Percentiles rank a stretch among this genome's conserved stretches.
Evolutionary conservation across 768 basidiomycete species (phyloP).

Genomic region (Candolleomyces eurysporus): DNA sequence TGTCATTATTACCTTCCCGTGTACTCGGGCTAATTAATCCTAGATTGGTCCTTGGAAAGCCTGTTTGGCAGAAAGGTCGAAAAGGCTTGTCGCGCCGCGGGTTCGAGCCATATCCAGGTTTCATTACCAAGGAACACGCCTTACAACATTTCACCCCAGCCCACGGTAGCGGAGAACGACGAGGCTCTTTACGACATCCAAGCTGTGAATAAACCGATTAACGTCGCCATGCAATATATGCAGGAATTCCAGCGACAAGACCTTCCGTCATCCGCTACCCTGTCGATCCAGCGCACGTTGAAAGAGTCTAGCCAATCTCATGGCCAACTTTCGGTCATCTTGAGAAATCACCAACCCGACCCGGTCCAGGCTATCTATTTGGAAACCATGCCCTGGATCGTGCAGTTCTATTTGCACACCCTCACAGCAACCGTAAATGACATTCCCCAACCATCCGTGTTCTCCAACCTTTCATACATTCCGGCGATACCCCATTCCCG

Average conservation of each 20-base stretch:
- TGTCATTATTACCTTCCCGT: neutral
- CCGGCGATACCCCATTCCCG: conserved; percentile 66
- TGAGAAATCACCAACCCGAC: conserved; percentile 57
- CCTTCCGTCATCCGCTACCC: conserved; percentile 33
- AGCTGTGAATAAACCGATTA: conserved; percentile 31
- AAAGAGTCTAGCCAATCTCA: conserved; percentile 73
- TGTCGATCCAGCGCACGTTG: conserved; percentile 69
- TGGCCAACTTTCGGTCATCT: conserved; percentile 65
- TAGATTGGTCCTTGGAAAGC: conserved; percentile 74
- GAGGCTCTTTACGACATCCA: conserved; percentile 48
- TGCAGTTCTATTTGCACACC: conserved; percentile 87
- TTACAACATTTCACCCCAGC: conserved; percentile 54
- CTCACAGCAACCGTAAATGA: conserved; percentile 52
- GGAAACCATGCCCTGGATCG: conserved; percentile 92
- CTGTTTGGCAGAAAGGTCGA: conserved; percentile 68
- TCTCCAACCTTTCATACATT: conserved; percentile 65
- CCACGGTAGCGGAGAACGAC: conserved; percentile 31
- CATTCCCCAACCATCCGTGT: conserved; percentile 44
- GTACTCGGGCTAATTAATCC: conserved; percentile 4
- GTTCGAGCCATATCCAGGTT: conserved; percentile 53
- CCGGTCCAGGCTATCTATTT: conserved; percentile 62
- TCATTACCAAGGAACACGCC: conserved; percentile 38
- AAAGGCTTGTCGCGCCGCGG: conserved; percentile 69
- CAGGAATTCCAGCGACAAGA: conserved; percentile 62
- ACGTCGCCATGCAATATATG: conserved; percentile 53